These are phyloP conservation scores for Myochromella boudieri DNA, from an alignment of 768 basidiomycete genomes.

Conservation along the genomic window DNA sequence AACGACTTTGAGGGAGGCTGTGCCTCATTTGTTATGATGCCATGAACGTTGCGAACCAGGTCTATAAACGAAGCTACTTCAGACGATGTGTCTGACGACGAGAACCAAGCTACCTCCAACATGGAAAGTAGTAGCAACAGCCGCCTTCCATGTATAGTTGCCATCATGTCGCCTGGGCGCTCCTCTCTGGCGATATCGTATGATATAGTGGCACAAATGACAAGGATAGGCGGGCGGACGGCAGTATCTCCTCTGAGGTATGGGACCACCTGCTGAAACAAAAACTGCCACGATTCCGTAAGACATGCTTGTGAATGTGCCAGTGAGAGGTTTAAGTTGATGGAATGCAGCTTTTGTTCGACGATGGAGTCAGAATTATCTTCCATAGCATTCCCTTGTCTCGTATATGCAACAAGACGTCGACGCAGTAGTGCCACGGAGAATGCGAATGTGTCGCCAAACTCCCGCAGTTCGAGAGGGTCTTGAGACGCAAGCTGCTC, in stretches of 20 bases:
- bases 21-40: constrained; percentile 68
- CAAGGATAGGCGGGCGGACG: constrained; percentile 55
- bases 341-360: constrained; percentile 61
- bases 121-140: constrained; percentile 72
- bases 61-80: constrained; percentile 62
- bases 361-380: constrained; percentile 48
- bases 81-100: constrained; percentile 47
- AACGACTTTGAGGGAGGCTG: constrained; percentile 77
- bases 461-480: constrained; percentile 67
- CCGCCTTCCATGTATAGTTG: constrained; percentile 73
- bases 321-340: constrained; percentile 88
- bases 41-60: constrained; percentile 59
- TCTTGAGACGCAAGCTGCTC: constrained; percentile 64
- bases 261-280: constrained; percentile 63
- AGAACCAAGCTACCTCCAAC: constrained; percentile 81
- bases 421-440: constrained; percentile 56
- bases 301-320: constrained; percentile 75
- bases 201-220: constrained; percentile 63
- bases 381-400: constrained; percentile 36
- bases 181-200: constrained; percentile 65
- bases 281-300: constrained; percentile 74
- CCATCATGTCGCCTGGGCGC: constrained; percentile 82
- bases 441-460: constrained; percentile 81
- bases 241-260: constrained; percentile 62
- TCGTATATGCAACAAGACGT: constrained; percentile 55